phyloP scores from a whole-genome alignment of 139 green algal genomes.

The Micractinium conductrix region DNA sequence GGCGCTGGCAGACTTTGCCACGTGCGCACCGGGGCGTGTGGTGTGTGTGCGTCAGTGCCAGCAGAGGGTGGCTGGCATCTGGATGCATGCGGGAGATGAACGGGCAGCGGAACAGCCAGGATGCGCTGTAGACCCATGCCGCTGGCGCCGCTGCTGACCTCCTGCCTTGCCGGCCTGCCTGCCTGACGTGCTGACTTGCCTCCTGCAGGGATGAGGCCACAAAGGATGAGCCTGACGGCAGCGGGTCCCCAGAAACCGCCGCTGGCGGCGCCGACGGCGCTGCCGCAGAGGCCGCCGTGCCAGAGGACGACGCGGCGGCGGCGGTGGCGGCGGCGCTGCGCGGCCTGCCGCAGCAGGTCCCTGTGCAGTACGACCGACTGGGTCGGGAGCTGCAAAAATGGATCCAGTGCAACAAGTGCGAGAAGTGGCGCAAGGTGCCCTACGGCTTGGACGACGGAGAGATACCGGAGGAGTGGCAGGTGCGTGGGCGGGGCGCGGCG shows the following conservation, averaged over 20 bases:
- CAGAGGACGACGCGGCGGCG: background rate
- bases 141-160: background rate
- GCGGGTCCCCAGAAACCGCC: background rate
- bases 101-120: background rate
- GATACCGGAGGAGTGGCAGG: slow-evolving; percentile 75
- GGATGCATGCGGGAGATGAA: background rate
- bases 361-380: slow-evolving; percentile 37
- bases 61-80: background rate
- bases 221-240: background rate
- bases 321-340: background rate
- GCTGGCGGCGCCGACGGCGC: background rate
- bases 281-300: background rate
- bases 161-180: background rate
- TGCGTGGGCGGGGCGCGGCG: background rate
- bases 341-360: slow-evolving; percentile 25
- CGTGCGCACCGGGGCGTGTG: slow-evolving; percentile 14
- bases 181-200: background rate
- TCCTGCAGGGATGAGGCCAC: slow-evolving; percentile 10
- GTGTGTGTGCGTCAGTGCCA: background rate
- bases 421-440: slow-evolving; percentile 87
- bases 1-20: slow-evolving; percentile 56
- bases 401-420: slow-evolving; percentile 85
- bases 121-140: background rate
- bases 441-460: slow-evolving; percentile 74
- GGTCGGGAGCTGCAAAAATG: slow-evolving; percentile 79